phyloP scores from a whole-genome alignment of 352 stramenopile genomes.

The Globisporangium spinosum region DNA sequence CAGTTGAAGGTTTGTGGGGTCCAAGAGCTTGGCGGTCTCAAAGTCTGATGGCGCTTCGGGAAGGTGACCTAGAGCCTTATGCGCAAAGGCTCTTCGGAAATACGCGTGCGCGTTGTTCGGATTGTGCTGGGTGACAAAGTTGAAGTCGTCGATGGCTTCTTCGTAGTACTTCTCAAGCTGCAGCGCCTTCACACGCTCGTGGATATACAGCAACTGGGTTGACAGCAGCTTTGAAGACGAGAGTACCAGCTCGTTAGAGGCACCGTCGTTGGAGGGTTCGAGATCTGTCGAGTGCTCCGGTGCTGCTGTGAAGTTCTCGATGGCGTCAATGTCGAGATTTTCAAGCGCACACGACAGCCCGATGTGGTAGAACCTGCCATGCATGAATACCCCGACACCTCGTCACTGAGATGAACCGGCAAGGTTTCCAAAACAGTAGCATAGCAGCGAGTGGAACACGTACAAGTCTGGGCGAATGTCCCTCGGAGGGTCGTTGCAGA shows the following conservation, averaged over 20 bases:
- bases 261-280: neutral
- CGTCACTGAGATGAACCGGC: neutral
- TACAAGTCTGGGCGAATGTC: slow-evolving; percentile 61
- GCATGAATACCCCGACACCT: neutral
- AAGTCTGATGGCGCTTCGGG: slow-evolving; percentile 61
- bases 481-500: slow-evolving; percentile 24
- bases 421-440: neutral
- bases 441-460: slow-evolving; percentile 8
- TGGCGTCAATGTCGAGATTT: slow-evolving; percentile 48
- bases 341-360: slow-evolving; percentile 55
- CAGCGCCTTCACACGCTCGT: slow-evolving; percentile 75
- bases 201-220: slow-evolving; percentile 44
- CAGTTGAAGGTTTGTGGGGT: slow-evolving; percentile 62
- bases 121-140: slow-evolving; percentile 58
- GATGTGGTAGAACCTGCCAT: slow-evolving; percentile 63
- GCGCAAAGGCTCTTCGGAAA: slow-evolving; percentile 75
- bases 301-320: slow-evolving; percentile 62
- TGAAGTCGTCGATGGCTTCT: slow-evolving; percentile 74
- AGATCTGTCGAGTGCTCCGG: slow-evolving; percentile 25
- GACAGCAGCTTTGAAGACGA: slow-evolving; percentile 10
- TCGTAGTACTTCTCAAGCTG: slow-evolving; percentile 70
- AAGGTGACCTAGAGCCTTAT: slow-evolving; percentile 58
- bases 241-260: slow-evolving; percentile 1
- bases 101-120: slow-evolving; percentile 80
- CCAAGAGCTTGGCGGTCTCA: slow-evolving; percentile 59